A percentile compares a stretch with the other conserved stretches of the same genome.
These are phyloP conservation scores for Dictyostelium brefeldianum DNA, from an alignment of 78 protist species.

Conservation along the genomic window DNA sequence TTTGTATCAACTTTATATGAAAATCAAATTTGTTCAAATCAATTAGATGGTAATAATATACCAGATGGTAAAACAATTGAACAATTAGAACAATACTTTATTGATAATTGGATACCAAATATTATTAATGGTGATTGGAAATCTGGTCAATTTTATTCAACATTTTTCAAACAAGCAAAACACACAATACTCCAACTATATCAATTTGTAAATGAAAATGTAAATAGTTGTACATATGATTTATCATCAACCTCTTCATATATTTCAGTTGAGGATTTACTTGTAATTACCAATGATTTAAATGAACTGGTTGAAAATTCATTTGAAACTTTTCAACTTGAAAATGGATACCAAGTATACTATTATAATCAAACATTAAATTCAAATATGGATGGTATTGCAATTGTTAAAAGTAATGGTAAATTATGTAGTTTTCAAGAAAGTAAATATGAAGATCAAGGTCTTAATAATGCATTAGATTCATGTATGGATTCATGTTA, in stretches of 20 bases:
- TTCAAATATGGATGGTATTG: neutral
- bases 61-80: neutral
- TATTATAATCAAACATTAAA: neutral
- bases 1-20: neutral
- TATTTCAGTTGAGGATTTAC: neutral
- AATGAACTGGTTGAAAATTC: neutral
- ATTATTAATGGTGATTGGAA: neutral
- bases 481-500: neutral
- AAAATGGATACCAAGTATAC: neutral
- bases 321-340: neutral
- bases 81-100: neutral
- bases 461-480: neutral
- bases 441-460: neutral
- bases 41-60: neutral
- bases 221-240: neutral
- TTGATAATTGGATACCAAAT: neutral
- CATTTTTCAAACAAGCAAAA: neutral
- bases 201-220: too few species aligned
- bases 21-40: neutral
- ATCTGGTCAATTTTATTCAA: neutral
- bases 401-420: neutral
- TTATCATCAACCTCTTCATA: neutral
- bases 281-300: neutral
- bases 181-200: too few species aligned
- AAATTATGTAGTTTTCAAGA: neutral